Conservation (phyloP, 169 alveolate species). For the Pseudocohnilembus persalinus region DNA sequence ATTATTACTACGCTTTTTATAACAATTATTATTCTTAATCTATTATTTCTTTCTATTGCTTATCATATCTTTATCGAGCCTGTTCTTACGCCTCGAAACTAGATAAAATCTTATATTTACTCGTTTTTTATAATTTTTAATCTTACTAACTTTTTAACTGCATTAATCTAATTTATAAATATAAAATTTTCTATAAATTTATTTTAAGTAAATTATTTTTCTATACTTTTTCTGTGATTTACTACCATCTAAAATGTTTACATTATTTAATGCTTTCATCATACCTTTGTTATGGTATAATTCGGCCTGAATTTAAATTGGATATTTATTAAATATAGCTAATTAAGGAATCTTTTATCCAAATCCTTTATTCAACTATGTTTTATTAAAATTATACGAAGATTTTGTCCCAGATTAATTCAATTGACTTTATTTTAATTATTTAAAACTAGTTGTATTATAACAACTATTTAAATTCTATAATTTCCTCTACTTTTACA, state of each 20-base stretch:
- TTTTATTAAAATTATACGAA: too few species aligned
- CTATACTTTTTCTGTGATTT: background rate
- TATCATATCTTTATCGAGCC: background rate
- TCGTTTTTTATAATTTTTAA: background rate
- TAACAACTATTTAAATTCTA: too few species aligned
- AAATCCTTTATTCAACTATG: background rate
- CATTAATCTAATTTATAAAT: background rate
- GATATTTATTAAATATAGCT: background rate
- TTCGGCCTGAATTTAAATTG: background rate
- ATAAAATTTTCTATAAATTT: too few species aligned
- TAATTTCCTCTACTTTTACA: background rate
- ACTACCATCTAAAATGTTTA: too few species aligned
- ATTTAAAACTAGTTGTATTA: too few species aligned
- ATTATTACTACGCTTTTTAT: too few species aligned
- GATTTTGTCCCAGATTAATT: too few species aligned
- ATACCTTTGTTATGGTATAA: background rate
- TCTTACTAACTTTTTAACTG: background rate
- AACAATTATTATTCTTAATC: too few species aligned
- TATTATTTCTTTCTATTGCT: background rate
- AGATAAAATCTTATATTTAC: background rate
- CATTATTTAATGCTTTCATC: background rate
- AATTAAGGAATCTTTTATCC: background rate
- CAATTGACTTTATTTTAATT: too few species aligned
- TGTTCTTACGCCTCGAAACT: background rate
- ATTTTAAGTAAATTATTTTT: too few species aligned